Conservation (phyloP, 2,329 filamentous ascomycete genomes). For the Venturia pyrina region DNA sequence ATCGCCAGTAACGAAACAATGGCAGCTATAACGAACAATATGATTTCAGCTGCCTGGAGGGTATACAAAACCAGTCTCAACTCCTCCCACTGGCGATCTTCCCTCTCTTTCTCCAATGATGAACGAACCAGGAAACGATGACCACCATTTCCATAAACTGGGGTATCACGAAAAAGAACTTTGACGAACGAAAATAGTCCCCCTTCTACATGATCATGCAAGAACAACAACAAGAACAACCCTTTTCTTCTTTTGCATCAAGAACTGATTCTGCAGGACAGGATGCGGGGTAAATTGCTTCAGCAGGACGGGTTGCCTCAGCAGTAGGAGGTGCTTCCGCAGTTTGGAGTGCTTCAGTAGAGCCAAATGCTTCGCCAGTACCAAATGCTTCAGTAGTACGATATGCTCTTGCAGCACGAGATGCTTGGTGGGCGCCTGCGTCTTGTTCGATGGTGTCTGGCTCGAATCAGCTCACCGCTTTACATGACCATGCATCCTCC, state of each 20-base stretch:
- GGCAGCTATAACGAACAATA: background rate
- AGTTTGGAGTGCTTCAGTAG: no score
- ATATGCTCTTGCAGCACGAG: background rate
- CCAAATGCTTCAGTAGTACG: background rate
- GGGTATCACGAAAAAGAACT: background rate
- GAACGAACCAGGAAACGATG: background rate
- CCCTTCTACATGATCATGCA: background rate
- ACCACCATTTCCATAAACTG: background rate
- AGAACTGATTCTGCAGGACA: background rate
- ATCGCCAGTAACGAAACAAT: background rate
- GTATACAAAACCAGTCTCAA: background rate
- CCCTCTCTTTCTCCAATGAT: background rate
- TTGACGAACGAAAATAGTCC: background rate
- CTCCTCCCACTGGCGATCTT: background rate
- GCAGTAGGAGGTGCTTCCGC: no score
- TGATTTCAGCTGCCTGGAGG: background rate
- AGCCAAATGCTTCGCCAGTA: background rate
- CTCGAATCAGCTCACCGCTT: constrained; percentile 46
- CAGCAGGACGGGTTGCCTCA: no score
- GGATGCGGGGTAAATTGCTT: background rate
- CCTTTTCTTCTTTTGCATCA: background rate
- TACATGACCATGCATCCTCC: background rate
- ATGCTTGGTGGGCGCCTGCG: constrained; percentile 33
- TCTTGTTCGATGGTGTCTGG: constrained; percentile 75
- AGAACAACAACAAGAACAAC: background rate